Base-by-base conservation (phyloP, 2,329 filamentous ascomycete species). In the Hirsutella minnesotensis region DNA sequence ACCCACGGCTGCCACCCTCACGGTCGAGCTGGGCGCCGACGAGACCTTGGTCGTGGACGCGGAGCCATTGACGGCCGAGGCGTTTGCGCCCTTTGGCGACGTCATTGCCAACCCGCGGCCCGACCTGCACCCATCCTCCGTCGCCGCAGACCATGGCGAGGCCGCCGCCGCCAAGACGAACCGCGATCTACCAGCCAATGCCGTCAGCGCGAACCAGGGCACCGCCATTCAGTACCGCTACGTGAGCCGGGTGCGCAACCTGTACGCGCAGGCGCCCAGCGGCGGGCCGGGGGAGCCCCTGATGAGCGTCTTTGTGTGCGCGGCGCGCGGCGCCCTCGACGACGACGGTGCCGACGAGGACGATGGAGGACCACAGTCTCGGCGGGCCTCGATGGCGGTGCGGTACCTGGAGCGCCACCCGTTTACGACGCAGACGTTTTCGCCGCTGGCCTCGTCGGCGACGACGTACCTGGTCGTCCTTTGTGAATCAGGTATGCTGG, bases 361-460 rank as follows among this genome's bases (percentile, higher is more conserved):
- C 41, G 29, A 41, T 44, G 16, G 4, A n/a, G 33, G 15, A 4
- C 13, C 3, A 16, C 13, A 18, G 9, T 3, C 38, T 30, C 45
- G 18, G 43, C 48, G 2, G 37, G 47, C 36, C 40, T 9, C 9
- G 8, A 12, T 48, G 33, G 49, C 51, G 19, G 57, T 95, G 42
- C 64, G 65, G 18, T 76, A 95, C 44, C 75, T 96, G 24, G 92
- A 98, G 62, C 74, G 92, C 33, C 92, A 98, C 62, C 90, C 92
- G 0, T 96, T 81, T 63, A 96, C 92, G 1, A 86, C 86, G 2
- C 92, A 98, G 66, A 95, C 88, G 0, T 96, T 98, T 62, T 74
- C 86, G 36, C 92, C 92, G 0, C 67, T 95, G 40, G 75, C 64
- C 10, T 64, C 65, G n/a, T 52, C 61, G 10, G 54, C 58, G 5